These are phyloP conservation scores for Pythium periplocum DNA, from an alignment of 352 stramenopile genomes.

Conservation along the genomic window DNA sequence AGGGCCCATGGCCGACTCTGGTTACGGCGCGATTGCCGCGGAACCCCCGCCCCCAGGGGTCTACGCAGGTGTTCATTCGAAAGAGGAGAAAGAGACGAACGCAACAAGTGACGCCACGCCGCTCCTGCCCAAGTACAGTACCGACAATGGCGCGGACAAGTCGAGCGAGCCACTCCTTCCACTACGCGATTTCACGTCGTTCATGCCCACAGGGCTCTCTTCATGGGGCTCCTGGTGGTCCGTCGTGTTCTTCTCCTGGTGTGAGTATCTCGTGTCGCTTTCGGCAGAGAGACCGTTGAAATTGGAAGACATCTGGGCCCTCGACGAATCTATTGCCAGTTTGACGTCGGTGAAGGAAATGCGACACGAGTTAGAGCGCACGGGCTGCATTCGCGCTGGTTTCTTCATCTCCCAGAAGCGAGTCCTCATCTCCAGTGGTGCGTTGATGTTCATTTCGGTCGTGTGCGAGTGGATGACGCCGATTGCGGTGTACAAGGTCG, in stretches of 20 bases:
- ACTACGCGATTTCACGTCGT: too few relatives aligned
- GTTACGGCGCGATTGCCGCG: too few relatives aligned
- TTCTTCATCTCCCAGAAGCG: constrained; percentile 27
- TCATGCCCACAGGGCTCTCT: neutral
- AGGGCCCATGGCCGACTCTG: too few relatives aligned
- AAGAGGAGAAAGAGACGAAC: too few relatives aligned
- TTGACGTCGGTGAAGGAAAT: constrained; percentile 22
- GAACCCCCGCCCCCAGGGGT: too few relatives aligned
- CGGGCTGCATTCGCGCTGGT: constrained; percentile 25
- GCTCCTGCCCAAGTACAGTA: too few relatives aligned
- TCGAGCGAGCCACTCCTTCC: too few relatives aligned
- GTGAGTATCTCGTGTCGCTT: constrained; percentile 18
- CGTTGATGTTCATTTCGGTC: constrained; percentile 32
- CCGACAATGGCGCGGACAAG: too few relatives aligned
- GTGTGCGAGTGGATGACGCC: constrained; percentile 32
- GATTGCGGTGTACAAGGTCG: constrained; percentile 38
- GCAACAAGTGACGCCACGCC: too few relatives aligned
- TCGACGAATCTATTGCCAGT: constrained; percentile 33
- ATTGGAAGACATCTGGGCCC: constrained; percentile 39
- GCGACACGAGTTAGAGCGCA: constrained; percentile 23
- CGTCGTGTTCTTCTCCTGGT: constrained; percentile 28
- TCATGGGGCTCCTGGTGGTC: constrained; percentile 20
- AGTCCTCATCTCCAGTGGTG: constrained; percentile 26
- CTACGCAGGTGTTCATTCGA: too few relatives aligned
- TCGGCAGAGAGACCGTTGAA: constrained; percentile 21